phyloP scores from a whole-genome alignment of 768 basidiomycete genomes.

The Chalciporus piperatus region DNA sequence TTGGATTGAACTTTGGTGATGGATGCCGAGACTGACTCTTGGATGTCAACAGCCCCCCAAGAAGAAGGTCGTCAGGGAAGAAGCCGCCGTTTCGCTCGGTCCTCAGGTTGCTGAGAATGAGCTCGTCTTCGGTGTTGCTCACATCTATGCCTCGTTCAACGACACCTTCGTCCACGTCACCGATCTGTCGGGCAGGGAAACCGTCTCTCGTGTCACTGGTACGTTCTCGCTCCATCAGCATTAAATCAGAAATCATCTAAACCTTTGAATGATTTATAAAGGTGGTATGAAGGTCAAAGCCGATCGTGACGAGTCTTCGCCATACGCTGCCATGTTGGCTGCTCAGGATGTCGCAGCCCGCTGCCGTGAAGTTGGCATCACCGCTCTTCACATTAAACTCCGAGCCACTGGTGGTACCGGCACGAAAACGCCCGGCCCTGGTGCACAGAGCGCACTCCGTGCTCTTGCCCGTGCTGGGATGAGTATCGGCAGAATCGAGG shows the following conservation, averaged over 20 bases:
- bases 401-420: slow-evolving; percentile 98
- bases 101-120: slow-evolving; percentile 96
- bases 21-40: slow-evolving; percentile 50
- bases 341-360: slow-evolving; percentile 95
- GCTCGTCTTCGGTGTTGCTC: slow-evolving; percentile 96
- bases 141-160: slow-evolving; percentile 99
- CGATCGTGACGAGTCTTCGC: slow-evolving; percentile 98
- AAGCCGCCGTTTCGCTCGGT: slow-evolving; percentile 85
- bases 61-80: slow-evolving; percentile 79
- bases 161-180: slow-evolving; percentile 99
- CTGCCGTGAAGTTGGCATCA: slow-evolving; percentile 98
- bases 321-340: slow-evolving; percentile 96
- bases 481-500: slow-evolving; percentile 97
- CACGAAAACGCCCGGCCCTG: slow-evolving; percentile 98
- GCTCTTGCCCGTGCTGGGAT: slow-evolving; percentile 98
- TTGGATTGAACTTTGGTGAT: slow-evolving; percentile 22
- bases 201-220: slow-evolving; percentile 98
- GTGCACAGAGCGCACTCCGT: slow-evolving; percentile 96
- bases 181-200: slow-evolving; percentile 98
- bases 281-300: slow-evolving; percentile 99
- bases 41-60: slow-evolving; percentile 77
- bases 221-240: slow-evolving; percentile 20
- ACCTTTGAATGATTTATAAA: slow-evolving; percentile 24
- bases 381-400: slow-evolving; percentile 98
- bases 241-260: background rate